Percentiles rank a stretch among this genome's conserved stretches.
Conservation (phyloP, 331 rosid genomes). For the Quercus phellos region DNA sequence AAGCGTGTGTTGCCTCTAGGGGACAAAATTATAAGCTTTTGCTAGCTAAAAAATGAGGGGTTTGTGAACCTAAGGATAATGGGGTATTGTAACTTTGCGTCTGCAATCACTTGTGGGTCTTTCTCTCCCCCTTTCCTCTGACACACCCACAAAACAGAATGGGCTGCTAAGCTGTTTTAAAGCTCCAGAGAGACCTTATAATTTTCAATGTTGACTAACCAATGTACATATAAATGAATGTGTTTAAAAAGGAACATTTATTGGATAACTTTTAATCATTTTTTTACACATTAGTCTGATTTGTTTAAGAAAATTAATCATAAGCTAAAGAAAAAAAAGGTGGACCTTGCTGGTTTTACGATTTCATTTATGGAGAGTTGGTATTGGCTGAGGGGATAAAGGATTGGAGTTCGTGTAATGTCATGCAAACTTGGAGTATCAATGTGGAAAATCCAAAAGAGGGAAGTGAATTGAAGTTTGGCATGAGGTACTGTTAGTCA, state of each 20-base stretch:
- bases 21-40: slow-evolving; percentile 44
- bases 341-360: slow-evolving; percentile 8
- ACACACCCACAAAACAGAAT: slow-evolving; percentile 22
- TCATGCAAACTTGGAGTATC: slow-evolving; percentile 3
- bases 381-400: background rate
- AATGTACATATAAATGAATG: slow-evolving; percentile 32
- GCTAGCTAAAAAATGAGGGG: slow-evolving; percentile 26
- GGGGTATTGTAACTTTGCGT: slow-evolving; percentile 10
- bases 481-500: slow-evolving; percentile 20
- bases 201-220: slow-evolving; percentile 29
- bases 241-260: slow-evolving; percentile 12
- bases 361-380: background rate
- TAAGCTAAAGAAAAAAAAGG: background rate
- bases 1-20: slow-evolving; percentile 52
- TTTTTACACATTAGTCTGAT: background rate
- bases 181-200: slow-evolving; percentile 19
- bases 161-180: slow-evolving; percentile 13
- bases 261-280: slow-evolving; percentile 13
- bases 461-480: background rate
- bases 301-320: background rate
- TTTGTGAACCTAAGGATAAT: slow-evolving; percentile 12
- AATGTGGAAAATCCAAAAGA: slow-evolving; percentile 2
- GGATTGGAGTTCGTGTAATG: background rate
- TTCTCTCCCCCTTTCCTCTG: slow-evolving; percentile 19
- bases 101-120: slow-evolving; percentile 34